Evolutionary conservation across 129 eudicot genomes (phyloP).

Genomic region (Escallonia rubra): DNA sequence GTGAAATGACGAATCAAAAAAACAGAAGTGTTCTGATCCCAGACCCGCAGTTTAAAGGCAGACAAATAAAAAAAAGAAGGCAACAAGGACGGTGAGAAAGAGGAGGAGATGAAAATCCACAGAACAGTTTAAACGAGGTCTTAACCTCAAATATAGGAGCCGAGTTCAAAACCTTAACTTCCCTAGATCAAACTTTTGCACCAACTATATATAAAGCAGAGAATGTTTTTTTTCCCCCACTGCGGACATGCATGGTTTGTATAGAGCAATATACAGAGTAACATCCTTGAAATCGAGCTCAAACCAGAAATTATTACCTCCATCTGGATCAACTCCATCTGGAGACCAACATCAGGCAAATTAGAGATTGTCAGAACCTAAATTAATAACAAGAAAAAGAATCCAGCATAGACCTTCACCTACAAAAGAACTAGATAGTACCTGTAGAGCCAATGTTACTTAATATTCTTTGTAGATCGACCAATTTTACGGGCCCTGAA

Average conservation of each 20-base stretch:
- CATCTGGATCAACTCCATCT: slow-evolving; percentile 82
- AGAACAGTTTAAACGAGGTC: too few species aligned
- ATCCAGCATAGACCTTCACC: background rate
- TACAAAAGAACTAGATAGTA: slow-evolving; percentile 7
- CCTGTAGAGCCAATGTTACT: slow-evolving; percentile 88
- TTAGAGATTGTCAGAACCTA: slow-evolving; percentile 10
- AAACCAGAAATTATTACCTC: slow-evolving; percentile 41
- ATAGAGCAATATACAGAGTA: background rate
- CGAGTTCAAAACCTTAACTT: too few species aligned
- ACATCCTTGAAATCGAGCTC: background rate
- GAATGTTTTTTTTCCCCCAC: too few species aligned
- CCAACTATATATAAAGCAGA: too few species aligned
- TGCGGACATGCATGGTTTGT: background rate
- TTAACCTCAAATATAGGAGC: too few species aligned
- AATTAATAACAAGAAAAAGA: slow-evolving; percentile 2
- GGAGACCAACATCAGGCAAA: slow-evolving; percentile 9
- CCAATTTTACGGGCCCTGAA: slow-evolving; percentile 91
- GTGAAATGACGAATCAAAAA: too few species aligned
- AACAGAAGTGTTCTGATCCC: too few species aligned
- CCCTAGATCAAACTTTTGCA: too few species aligned
- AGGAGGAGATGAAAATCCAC: too few species aligned
- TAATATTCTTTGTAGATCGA: slow-evolving; percentile 85
- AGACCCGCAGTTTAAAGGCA: too few species aligned
- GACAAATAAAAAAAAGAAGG: too few species aligned
- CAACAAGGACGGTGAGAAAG: too few species aligned